phyloP scores from a whole-genome alignment of 2,329 filamentous ascomycete genomes.

The Leptographium wingfieldii region DNA sequence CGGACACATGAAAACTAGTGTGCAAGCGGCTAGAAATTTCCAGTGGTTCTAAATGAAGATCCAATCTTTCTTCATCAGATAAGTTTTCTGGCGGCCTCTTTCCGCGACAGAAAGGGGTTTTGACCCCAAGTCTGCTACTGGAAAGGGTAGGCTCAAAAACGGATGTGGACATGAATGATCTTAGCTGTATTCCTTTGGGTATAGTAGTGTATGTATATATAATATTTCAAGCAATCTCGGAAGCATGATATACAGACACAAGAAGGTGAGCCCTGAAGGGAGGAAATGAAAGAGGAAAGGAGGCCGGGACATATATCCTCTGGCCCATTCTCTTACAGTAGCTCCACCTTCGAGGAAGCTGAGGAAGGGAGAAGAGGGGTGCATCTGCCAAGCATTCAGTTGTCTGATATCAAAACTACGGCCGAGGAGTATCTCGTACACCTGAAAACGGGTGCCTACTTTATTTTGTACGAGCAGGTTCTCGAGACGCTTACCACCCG shows the following conservation, averaged over 20 bases:
- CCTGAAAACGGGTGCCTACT: too few relatives aligned
- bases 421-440: too few relatives aligned
- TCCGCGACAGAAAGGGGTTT: background rate
- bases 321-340: background rate
- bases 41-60: conserved; percentile 18
- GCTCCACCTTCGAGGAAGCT: background rate
- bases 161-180: too few relatives aligned
- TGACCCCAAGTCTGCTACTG: background rate
- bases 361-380: background rate
- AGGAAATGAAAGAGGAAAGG: background rate
- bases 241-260: background rate
- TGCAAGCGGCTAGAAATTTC: conserved; percentile 27
- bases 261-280: background rate
- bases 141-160: background rate
- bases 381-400: background rate
- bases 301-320: background rate
- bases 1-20: conserved; percentile 33
- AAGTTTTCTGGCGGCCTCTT: conserved; percentile 1
- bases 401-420: background rate
- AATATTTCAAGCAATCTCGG: background rate
- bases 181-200: background rate
- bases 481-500: too few relatives aligned
- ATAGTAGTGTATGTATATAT: background rate
- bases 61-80: conserved; percentile 2
- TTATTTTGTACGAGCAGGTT: too few relatives aligned